phyloP scores from a whole-genome alignment of 768 basidiomycete species.

The Kwoniella mangroviensis region DNA sequence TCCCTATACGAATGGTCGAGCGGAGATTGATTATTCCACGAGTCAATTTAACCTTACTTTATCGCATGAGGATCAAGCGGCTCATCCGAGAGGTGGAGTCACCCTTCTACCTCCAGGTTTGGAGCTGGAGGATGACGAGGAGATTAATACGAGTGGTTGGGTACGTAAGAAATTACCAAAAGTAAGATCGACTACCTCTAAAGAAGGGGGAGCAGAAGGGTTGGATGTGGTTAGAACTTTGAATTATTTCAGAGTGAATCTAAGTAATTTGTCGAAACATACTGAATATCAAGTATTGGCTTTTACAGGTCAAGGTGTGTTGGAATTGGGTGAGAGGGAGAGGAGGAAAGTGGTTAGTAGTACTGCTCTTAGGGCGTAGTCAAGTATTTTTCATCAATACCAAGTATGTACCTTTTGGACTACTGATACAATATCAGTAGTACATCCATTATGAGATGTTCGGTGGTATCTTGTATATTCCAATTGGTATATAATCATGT shows the following conservation, averaged over 20 bases:
- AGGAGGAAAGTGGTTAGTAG: constrained; percentile 63
- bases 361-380: constrained; percentile 13
- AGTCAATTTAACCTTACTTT: background rate
- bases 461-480: too few relatives aligned
- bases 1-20: constrained; percentile 44
- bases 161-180: constrained; percentile 40
- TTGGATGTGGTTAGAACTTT: constrained; percentile 30
- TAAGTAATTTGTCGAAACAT: constrained; percentile 61
- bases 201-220: background rate
- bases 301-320: constrained; percentile 72
- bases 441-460: too few relatives aligned
- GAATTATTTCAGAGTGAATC: constrained; percentile 62
- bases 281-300: constrained; percentile 80
- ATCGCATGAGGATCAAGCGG: background rate
- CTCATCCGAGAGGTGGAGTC: background rate
- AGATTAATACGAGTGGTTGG: constrained; percentile 42
- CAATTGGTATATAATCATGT: too few relatives aligned
- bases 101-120: too few relatives aligned
- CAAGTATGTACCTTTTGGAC: too few relatives aligned
- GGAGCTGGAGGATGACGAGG: constrained; percentile 35
- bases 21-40: constrained; percentile 25
- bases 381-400: background rate
- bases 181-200: background rate
- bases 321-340: constrained; percentile 65
- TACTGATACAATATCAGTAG: too few relatives aligned